phyloP scores from a whole-genome alignment of 805 yeast species.

The Jamesozyma piceae region DNA sequence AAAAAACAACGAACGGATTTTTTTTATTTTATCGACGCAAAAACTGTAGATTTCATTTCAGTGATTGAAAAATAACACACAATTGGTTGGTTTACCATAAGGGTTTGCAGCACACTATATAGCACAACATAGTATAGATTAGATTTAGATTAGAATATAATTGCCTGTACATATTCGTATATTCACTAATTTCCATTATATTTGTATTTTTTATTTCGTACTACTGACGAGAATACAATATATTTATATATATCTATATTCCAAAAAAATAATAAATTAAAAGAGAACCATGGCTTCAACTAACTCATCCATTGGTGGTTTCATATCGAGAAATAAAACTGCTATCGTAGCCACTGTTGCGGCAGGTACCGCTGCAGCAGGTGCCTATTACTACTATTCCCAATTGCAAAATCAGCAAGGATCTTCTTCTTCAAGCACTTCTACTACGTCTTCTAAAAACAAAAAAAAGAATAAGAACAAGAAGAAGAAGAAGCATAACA shows the following conservation, averaged over 20 bases:
- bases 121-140: not conserved
- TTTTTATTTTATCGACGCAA: not conserved
- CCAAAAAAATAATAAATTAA: too few species aligned
- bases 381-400: conserved; percentile 46
- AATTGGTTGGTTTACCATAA: too few species aligned
- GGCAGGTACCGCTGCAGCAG: conserved; percentile 55
- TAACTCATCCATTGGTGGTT: conserved; percentile 14
- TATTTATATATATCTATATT: too few species aligned
- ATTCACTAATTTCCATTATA: too few species aligned
- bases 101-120: too few species aligned
- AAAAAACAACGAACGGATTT: too few species aligned
- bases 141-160: not conserved
- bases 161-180: not conserved
- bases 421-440: not conserved
- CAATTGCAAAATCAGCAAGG: conserved; percentile 20
- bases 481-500: conserved; percentile 58
- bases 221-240: too few species aligned
- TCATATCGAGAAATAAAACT: conserved; percentile 41
- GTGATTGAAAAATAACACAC: too few species aligned
- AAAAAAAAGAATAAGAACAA: conserved; percentile 66
- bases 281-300: not conserved
- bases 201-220: too few species aligned
- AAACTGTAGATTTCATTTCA: not conserved
- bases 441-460: conserved; percentile 30
- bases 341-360: conserved; percentile 55